A percentile compares a stretch with the other conserved stretches of the same genome.
phyloP scores from a whole-genome alignment of 371 early-diverging fungal genomes.

The Apophysomyces ossiformis region DNA sequence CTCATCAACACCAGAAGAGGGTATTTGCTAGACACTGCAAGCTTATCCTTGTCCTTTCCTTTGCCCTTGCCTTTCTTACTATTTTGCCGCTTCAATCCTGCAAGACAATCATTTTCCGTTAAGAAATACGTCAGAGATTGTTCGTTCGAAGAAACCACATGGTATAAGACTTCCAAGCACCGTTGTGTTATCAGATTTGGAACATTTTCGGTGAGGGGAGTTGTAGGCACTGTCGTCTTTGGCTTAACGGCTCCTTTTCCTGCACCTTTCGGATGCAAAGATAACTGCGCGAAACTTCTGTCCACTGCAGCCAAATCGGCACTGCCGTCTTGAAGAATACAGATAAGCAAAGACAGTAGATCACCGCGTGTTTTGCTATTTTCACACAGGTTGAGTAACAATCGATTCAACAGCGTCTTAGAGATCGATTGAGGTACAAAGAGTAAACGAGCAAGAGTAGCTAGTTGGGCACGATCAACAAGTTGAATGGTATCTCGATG shows the following conservation, averaged over 20 bases:
- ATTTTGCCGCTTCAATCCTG: conserved; percentile 50
- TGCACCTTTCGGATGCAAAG: conserved; percentile 57
- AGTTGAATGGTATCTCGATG: conserved; percentile 78
- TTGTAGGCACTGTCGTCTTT: conserved; percentile 27
- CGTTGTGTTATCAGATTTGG: conserved; percentile 89
- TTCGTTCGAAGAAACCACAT: conserved; percentile 71
- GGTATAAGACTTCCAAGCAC: conserved; percentile 82
- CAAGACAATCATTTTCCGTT: conserved; percentile 70
- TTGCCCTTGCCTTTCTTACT: conserved; percentile 64
- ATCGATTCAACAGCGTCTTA: conserved; percentile 70
- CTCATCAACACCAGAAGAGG: conserved; percentile 87
- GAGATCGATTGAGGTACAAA: conserved; percentile 81
- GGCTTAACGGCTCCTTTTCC: conserved; percentile 37
- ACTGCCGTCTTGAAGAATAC: conserved; percentile 85
- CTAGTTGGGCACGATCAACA: conserved; percentile 81
- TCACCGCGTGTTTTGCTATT: conserved; percentile 88
- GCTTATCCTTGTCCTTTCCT: conserved; percentile 59
- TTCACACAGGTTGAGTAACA: conserved; percentile 89
- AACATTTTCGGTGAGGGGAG: conserved; percentile 52
- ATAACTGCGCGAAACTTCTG: conserved; percentile 77
- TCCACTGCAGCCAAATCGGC: conserved; percentile 80
- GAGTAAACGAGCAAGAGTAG: conserved; percentile 82
- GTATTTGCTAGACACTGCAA: conserved; percentile 65
- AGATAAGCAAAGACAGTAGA: conserved; percentile 82
- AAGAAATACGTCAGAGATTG: conserved; percentile 75